Evolutionary conservation across 2,329 filamentous ascomycete genomes (phyloP).

Genomic region (Alternaria novae-zelandiae): DNA sequence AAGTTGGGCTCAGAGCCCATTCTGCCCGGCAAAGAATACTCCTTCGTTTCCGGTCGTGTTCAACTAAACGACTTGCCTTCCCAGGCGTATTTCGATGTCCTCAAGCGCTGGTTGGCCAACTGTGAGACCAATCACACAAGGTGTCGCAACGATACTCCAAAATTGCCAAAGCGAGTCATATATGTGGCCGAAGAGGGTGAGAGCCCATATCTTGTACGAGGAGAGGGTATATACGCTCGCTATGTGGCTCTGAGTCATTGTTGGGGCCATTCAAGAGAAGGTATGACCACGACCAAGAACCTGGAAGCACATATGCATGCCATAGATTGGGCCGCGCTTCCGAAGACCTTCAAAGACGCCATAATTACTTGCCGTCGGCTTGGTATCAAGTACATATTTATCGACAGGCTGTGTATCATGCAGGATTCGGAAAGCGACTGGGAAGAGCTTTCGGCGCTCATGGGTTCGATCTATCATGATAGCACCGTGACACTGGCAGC

Average conservation of each 20-base stretch:
- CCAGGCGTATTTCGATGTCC: neutral
- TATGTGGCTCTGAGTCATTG: neutral
- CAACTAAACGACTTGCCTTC: neutral
- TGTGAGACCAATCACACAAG: neutral
- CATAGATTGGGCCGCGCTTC: neutral
- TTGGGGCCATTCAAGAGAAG: neutral
- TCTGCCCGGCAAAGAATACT: neutral
- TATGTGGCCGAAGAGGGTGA: neutral
- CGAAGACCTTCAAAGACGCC: neutral
- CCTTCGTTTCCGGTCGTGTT: neutral
- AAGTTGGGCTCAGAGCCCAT: neutral
- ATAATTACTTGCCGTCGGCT: neutral
- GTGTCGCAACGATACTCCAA: fast-evolving
- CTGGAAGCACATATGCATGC: neutral
- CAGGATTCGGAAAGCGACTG: neutral
- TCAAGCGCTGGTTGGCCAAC: neutral
- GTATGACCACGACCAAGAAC: neutral
- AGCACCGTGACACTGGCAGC: neutral
- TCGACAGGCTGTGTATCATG: neutral
- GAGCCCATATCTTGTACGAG: neutral
- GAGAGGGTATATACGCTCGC: neutral
- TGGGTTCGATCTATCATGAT: neutral
- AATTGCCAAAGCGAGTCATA: neutral
- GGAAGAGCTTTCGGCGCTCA: neutral
- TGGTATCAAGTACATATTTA: neutral